Evolutionary conservation across 805 yeast genomes (phyloP), one percentile per base, ranked within the genome.

Genomic region (Tetrapisispora phaffii): DNA sequence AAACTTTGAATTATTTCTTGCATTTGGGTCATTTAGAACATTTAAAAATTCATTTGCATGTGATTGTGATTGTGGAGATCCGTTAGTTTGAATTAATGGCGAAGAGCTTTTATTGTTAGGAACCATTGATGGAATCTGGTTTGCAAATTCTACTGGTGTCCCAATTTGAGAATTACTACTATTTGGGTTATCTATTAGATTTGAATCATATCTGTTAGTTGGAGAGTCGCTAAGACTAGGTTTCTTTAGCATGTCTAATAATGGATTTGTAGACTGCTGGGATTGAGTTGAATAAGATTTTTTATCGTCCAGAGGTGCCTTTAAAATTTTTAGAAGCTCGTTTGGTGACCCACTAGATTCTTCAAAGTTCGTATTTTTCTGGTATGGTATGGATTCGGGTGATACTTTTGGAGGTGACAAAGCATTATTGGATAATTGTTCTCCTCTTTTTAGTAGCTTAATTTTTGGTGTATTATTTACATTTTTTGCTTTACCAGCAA

Each of bases 361-460:
- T 19, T 42, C 43, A 9, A 23, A 42, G 12, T 51, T 51, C 16
- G 15, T 2, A 7, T 23, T 13, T 24, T 36, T 50, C 34, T 48
- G 47, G 35, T 51, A 54, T 15, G 59, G 53, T 31, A 55, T 53
- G 26, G 51, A 44, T 17, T 49, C 51, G 0, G 57, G 54, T 0
- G 56, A 55, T 5, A 51, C 43, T 8, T 37, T 42, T 15, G 34
- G 37, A 16, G 47, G n/a, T 7, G 41, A 34, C 10, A 16, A 17
- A 6, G 15, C 12, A 16, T 31, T 41, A 13, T n/a, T 20, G 10
- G 9, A 31, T 19, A 67, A 44, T 3, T 53, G 54, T 45, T 69
- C 67, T 17, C 72, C 71, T 39, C 71, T 59, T 45, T 64, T 69
- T 44, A 68, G 42, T 2, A 68, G 34, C 45, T 59, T 65, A 39